These are phyloP conservation scores for Erysiphe pulchra DNA, from an alignment of 2,329 filamentous ascomycete species.

Conservation along the genomic window DNA sequence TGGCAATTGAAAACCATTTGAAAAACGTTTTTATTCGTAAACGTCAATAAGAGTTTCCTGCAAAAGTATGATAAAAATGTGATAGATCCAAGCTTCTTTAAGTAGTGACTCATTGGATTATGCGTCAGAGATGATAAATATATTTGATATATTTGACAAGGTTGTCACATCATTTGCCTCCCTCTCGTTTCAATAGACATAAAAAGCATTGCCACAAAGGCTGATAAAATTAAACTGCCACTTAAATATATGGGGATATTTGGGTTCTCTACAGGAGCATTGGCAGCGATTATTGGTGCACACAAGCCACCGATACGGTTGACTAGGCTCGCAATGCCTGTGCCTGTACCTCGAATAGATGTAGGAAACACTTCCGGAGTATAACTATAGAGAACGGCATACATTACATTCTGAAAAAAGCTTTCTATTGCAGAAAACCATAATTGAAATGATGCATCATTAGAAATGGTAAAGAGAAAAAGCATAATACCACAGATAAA, in stretches of 20 bases:
- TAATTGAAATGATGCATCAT: slow-evolving; percentile 30
- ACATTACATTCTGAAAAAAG: slow-evolving; percentile 54
- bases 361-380: slow-evolving; percentile 56
- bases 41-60: no score
- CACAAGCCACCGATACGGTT: slow-evolving; percentile 42
- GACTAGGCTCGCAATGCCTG: slow-evolving; percentile 44
- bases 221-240: slow-evolving; percentile 27
- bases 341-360: slow-evolving; percentile 44
- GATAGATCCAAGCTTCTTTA: no score
- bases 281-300: slow-evolving; percentile 42
- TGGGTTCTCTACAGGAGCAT: slow-evolving; percentile 16
- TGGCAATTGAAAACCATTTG: no score
- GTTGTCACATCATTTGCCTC: slow-evolving; percentile 24
- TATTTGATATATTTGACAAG: no score
- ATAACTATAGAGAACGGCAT: slow-evolving; percentile 51
- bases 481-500: slow-evolving; percentile 43
- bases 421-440: slow-evolving; percentile 41
- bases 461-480: slow-evolving; percentile 36
- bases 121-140: no score
- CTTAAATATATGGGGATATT: slow-evolving; percentile 31
- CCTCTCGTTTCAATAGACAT: slow-evolving; percentile 39
- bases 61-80: no score
- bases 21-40: no score
- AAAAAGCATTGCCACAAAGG: slow-evolving; percentile 31
- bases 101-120: no score